Conservation (phyloP, 768 basidiomycete genomes). For the Leccinellum luteum region DNA sequence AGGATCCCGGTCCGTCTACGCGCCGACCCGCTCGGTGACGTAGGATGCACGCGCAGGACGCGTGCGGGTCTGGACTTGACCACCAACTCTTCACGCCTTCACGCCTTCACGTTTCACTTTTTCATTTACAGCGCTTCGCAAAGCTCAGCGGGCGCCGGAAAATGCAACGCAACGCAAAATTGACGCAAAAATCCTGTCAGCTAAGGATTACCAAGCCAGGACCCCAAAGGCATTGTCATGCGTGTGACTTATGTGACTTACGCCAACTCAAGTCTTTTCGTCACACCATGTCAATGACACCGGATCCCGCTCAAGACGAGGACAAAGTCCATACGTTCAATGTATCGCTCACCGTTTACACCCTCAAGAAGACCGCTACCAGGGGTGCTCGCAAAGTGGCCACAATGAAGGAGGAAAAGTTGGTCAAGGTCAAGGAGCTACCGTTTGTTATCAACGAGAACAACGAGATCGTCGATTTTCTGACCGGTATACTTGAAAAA, state of each 20-base stretch:
- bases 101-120: too few species aligned
- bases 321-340: background rate
- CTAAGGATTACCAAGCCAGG: background rate
- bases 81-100: too few species aligned
- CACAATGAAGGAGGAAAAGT: background rate
- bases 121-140: background rate
- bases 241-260: too few species aligned
- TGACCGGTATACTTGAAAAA: background rate
- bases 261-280: too few species aligned
- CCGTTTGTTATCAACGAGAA: background rate
- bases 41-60: too few species aligned
- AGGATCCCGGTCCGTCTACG: too few species aligned
- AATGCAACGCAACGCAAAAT: too few species aligned
- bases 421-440: background rate
- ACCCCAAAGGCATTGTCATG: too few species aligned
- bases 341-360: background rate
- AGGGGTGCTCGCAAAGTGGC: background rate
- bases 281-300: too few species aligned
- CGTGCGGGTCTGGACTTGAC: too few species aligned
- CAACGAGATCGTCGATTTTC: background rate
- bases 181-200: background rate
- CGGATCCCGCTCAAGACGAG: background rate
- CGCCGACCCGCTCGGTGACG: too few species aligned
- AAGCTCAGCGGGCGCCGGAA: background rate
- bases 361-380: background rate